Percentiles rank a stretch among this genome's conserved stretches.
Evolutionary conservation across 176 grass and related monocot genomes (phyloP).

Genomic region (Carex pumila): DNA sequence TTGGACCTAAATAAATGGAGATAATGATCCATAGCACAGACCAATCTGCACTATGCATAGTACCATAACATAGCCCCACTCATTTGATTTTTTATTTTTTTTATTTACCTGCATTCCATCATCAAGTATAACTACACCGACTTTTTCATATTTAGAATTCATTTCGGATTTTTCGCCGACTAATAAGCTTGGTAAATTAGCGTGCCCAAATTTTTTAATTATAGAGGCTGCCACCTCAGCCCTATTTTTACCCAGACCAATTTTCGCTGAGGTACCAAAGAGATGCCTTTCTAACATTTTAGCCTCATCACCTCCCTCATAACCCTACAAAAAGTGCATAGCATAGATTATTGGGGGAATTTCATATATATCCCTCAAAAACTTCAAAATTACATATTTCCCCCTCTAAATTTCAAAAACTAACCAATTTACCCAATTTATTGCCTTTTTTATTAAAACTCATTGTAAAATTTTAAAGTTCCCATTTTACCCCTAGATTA

Average conservation of each 20-base stretch:
- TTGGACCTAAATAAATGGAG: too few species aligned
- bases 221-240: constrained; percentile 43
- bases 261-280: constrained; percentile 36
- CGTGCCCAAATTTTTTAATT: constrained; percentile 45
- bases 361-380: too few species aligned
- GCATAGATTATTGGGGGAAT: neutral
- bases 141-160: constrained; percentile 22
- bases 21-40: too few species aligned
- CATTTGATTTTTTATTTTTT: neutral
- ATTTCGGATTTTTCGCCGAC: neutral
- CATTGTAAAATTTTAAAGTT: too few species aligned
- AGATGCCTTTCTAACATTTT: constrained; percentile 72
- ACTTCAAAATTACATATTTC: too few species aligned
- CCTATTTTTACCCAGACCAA: constrained; percentile 64
- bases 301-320: constrained; percentile 59
- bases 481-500: neutral
- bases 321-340: constrained; percentile 33
- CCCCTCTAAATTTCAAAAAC: too few species aligned
- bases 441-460: too few species aligned
- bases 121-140: constrained; percentile 68
- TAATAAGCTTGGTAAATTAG: constrained; percentile 7
- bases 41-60: too few species aligned
- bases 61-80: too few species aligned
- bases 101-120: constrained; percentile 80
- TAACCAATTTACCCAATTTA: too few species aligned